Percentiles rank a stretch among this genome's conserved stretches.
These are phyloP conservation scores for Microbotryum silenes-acaulis DNA, from an alignment of 1,284 basidiomycete genomes.

Conservation along the genomic window DNA sequence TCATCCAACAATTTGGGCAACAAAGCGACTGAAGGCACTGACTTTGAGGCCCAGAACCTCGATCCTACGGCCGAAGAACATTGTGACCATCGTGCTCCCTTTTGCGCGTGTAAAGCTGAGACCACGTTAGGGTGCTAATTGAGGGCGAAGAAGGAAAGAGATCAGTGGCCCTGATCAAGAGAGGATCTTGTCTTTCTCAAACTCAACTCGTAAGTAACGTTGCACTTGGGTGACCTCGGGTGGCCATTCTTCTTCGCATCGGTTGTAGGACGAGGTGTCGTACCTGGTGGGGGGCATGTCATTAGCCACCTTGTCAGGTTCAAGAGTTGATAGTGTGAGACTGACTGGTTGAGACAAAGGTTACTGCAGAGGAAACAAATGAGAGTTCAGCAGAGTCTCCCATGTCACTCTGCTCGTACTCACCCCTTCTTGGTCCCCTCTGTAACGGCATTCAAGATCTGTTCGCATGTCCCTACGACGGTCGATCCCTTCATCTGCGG, in stretches of 20 bases:
- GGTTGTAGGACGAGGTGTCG: constrained; percentile 73
- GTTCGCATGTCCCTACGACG: constrained; percentile 57
- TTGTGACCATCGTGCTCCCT: constrained; percentile 67
- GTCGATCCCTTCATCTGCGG: constrained; percentile 48
- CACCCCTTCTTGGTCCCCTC: constrained; percentile 34
- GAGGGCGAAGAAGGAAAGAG: not conserved
- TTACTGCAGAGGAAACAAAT: constrained; percentile 24
- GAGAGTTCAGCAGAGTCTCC: not conserved
- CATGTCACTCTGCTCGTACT: constrained; percentile 9
- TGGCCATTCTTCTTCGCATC: constrained; percentile 97
- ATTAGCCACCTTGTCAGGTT: too few species aligned
- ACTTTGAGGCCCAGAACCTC: constrained; percentile 54
- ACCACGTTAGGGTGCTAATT: constrained; percentile 68
- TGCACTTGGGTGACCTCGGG: constrained; percentile 70
- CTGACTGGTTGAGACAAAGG: constrained; percentile 72
- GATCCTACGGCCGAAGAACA: constrained; percentile 65
- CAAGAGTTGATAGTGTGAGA: too few species aligned
- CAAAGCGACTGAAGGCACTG: constrained; percentile 66
- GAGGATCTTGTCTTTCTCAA: too few species aligned
- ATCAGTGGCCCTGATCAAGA: not conserved
- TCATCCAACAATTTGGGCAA: constrained; percentile 65
- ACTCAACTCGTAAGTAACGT: constrained; percentile 66
- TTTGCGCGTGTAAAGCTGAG: constrained; percentile 67
- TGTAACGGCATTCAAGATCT: constrained; percentile 58
- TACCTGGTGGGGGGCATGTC: constrained; percentile 45